Conservation (phyloP, 2,329 filamentous ascomycete genomes). For the Pseudodiploospora longispora region DNA sequence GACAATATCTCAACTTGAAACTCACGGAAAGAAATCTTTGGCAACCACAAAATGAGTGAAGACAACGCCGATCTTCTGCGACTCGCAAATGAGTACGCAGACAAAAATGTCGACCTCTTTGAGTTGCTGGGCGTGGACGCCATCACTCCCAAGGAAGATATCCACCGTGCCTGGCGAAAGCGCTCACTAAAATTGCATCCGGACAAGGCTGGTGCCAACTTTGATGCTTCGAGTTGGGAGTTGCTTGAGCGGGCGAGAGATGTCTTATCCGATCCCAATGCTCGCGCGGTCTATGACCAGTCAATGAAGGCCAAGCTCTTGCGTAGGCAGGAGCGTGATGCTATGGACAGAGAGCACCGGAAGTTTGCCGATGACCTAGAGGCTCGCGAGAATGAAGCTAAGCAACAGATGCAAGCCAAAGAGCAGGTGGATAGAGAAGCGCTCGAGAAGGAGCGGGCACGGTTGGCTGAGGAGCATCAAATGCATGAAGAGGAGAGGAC, state of each 20-base stretch:
- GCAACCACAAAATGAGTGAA: constrained; percentile 20
- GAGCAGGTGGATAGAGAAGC: constrained; percentile 26
- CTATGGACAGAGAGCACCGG: constrained; percentile 64
- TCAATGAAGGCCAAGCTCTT: constrained; percentile 63
- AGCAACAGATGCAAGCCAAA: constrained; percentile 46
- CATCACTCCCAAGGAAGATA: constrained; percentile 59
- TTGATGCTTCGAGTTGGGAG: constrained; percentile 77
- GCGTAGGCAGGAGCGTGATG: constrained; percentile 61
- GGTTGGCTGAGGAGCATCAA: constrained; percentile 28
- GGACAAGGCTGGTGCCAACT: constrained; percentile 72
- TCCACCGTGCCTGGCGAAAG: constrained; percentile 77
- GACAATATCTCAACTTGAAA: too few species aligned
- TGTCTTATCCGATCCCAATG: constrained; percentile 62
- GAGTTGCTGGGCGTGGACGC: constrained; percentile 61
- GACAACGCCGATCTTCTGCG: constrained; percentile 42
- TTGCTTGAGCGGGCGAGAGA: constrained; percentile 79
- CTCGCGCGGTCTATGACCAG: constrained; percentile 71
- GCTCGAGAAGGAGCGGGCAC: constrained; percentile 28
- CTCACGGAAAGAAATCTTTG: too few species aligned
- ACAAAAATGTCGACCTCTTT: constrained; percentile 66
- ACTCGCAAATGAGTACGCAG: constrained; percentile 51
- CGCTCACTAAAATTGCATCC: constrained; percentile 87
- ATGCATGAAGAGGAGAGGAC: constrained; percentile 29
- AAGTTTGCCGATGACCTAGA: constrained; percentile 84
- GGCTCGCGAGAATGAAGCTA: constrained; percentile 60